phyloP scores from a whole-genome alignment of 1,139 yeast species.

The Suhomyces taliae region DNA sequence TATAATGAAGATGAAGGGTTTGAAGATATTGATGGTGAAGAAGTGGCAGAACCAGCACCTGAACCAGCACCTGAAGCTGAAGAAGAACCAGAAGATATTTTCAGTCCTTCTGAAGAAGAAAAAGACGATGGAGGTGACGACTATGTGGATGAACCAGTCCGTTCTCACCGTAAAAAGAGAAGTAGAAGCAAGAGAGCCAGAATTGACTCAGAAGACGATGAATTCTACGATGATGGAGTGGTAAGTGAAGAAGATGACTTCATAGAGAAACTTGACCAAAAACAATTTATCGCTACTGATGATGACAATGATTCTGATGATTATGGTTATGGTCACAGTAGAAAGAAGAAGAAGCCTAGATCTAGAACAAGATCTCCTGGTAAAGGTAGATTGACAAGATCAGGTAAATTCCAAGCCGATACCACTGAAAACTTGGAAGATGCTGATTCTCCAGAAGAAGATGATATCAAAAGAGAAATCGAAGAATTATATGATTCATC shows the following conservation, averaged over 20 bases:
- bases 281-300: slow-evolving; percentile 40
- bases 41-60: slow-evolving; percentile 21
- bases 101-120: slow-evolving; percentile 12
- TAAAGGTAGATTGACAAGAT: slow-evolving; percentile 19
- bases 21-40: slow-evolving; percentile 25
- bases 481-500: slow-evolving; percentile 55
- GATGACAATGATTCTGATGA: slow-evolving; percentile 32
- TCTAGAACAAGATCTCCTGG: slow-evolving; percentile 29
- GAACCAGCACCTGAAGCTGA: slow-evolving; percentile 7
- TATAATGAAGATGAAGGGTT: slow-evolving; percentile 16
- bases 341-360: slow-evolving; percentile 21
- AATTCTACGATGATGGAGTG: slow-evolving; percentile 15
- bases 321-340: slow-evolving; percentile 26
- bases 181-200: slow-evolving; percentile 5
- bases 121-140: slow-evolving; percentile 14
- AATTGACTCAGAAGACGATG: slow-evolving; percentile 16
- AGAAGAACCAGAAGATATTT: slow-evolving; percentile 30
- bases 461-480: slow-evolving; percentile 49
- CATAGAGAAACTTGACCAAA: slow-evolving; percentile 30
- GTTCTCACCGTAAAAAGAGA: slow-evolving; percentile 10
- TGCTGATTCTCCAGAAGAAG: slow-evolving; percentile 20
- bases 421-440: slow-evolving; percentile 21
- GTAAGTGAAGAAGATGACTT: slow-evolving; percentile 24
- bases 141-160: slow-evolving; percentile 13
- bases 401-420: slow-evolving; percentile 12